These are phyloP conservation scores for Dryas drummondii DNA, from an alignment of 306 rosid species.

Conservation along the genomic window DNA sequence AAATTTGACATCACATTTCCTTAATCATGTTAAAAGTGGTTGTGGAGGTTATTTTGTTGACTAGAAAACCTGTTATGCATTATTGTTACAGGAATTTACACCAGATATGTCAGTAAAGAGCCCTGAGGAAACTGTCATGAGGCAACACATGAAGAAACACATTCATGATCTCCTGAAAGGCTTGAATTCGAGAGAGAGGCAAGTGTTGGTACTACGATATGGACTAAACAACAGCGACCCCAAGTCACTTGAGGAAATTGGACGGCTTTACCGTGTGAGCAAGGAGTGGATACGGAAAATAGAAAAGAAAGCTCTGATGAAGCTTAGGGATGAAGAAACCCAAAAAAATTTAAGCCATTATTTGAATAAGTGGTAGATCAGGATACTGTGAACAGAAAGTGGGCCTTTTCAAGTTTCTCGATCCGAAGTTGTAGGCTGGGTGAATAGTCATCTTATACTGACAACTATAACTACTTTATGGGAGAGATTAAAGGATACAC, in stretches of 20 bases:
- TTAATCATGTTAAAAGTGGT: not conserved
- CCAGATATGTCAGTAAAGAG: slow-evolving; percentile 51
- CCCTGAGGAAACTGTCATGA: slow-evolving; percentile 67
- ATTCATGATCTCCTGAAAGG: slow-evolving; percentile 48
- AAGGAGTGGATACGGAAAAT: slow-evolving; percentile 74
- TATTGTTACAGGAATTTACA: slow-evolving; percentile 49
- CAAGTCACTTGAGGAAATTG: slow-evolving; percentile 71
- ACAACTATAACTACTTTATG: not conserved
- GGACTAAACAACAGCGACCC: slow-evolving; percentile 65
- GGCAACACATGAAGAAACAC: slow-evolving; percentile 62
- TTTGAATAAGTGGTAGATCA: slow-evolving; percentile 44
- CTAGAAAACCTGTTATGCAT: slow-evolving; percentile 17
- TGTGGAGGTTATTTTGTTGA: slow-evolving; percentile 1
- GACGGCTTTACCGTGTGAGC: slow-evolving; percentile 60
- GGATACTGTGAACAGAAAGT: slow-evolving; percentile 6
- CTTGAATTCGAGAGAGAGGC: slow-evolving; percentile 72
- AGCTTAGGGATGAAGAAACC: slow-evolving; percentile 49
- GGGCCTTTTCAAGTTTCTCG: not conserved
- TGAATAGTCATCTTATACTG: not conserved
- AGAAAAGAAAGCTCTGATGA: slow-evolving; percentile 65
- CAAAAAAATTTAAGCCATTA: slow-evolving; percentile 46
- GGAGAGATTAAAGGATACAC: not conserved
- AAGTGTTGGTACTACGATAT: slow-evolving; percentile 62
- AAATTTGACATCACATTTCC: not conserved
- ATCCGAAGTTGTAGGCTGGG: not conserved